phyloP scores from a whole-genome alignment of 176 grass and related monocot species.

The Rhynchospora pubera region DNA sequence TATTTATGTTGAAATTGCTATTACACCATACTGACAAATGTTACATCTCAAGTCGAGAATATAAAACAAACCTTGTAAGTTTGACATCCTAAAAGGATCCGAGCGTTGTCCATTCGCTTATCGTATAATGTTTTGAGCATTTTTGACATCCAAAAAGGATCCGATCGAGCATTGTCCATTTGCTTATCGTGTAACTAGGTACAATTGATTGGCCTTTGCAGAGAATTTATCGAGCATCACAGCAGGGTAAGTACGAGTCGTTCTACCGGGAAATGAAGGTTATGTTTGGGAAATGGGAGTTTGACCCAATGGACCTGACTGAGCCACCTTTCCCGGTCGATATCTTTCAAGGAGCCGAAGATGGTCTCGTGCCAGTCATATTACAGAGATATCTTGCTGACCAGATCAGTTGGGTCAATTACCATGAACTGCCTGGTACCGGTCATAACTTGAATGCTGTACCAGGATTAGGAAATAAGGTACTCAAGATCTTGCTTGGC shows the following conservation, averaged over 20 bases:
- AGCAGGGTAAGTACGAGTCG: constrained; percentile 71
- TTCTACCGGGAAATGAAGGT: constrained; percentile 80
- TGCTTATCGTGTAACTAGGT: background rate
- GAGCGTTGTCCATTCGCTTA: too few relatives aligned
- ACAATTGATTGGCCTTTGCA: background rate
- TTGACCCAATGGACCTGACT: constrained; percentile 69
- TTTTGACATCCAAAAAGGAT: too few relatives aligned
- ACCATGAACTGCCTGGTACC: constrained; percentile 50
- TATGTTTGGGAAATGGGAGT: constrained; percentile 93
- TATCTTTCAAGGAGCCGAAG: constrained; percentile 77
- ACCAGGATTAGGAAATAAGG: constrained; percentile 47
- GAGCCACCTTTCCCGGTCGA: constrained; percentile 60
- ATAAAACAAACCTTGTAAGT: too few relatives aligned
- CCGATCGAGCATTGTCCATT: background rate
- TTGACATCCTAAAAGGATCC: too few relatives aligned
- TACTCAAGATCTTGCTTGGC: constrained; percentile 19
- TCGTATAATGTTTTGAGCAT: too few relatives aligned
- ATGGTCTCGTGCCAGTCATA: constrained; percentile 67
- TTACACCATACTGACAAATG: too few relatives aligned
- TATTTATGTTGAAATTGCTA: background rate
- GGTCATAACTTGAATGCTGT: constrained; percentile 54
- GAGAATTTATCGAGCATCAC: constrained; percentile 36
- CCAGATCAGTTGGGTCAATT: constrained; percentile 54
- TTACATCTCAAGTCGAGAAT: too few relatives aligned
- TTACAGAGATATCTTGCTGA: constrained; percentile 63